phyloP scores from a whole-genome alignment of 2,329 filamentous ascomycete species.

The Fusarium heterosporum region DNA sequence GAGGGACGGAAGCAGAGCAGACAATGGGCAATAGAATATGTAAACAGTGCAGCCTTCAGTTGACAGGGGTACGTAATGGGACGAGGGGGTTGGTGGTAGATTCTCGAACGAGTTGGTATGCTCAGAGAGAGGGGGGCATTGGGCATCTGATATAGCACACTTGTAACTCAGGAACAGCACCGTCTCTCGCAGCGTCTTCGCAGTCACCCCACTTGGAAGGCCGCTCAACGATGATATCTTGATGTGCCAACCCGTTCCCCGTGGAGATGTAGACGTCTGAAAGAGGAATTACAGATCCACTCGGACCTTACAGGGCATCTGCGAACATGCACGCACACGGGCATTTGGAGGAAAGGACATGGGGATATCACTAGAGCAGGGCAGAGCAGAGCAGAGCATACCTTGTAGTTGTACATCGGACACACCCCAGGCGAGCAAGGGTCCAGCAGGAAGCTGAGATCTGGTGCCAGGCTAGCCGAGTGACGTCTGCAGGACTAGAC shows the following conservation, averaged over 20 bases:
- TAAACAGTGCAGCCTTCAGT: not conserved
- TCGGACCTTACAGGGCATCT: not conserved
- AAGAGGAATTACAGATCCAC: not conserved
- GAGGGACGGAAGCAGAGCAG: not conserved
- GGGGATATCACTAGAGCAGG: not conserved
- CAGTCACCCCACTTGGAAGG: slow-evolving; percentile 1
- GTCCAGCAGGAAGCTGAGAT: slow-evolving; percentile 15
- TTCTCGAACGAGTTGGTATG: not conserved
- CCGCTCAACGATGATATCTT: not conserved
- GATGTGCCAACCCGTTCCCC: not conserved
- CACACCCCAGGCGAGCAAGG: not conserved
- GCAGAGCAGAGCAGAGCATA: not conserved
- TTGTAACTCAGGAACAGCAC: slow-evolving; percentile 4
- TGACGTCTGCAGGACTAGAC: slow-evolving; percentile 22
- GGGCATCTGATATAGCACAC: slow-evolving; percentile 25
- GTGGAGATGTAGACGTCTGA: not conserved
- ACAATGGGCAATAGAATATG: not conserved
- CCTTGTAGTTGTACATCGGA: not conserved
- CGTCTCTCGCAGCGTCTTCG: not conserved
- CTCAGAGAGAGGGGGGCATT: not conserved
- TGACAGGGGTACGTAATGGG: not conserved
- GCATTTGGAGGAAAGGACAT: not conserved
- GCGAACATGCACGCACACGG: slow-evolving; percentile 20
- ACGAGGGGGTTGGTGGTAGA: not conserved
- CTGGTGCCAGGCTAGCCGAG: not conserved